phyloP scores from a whole-genome alignment of 768 basidiomycete species.

The Agrocybe pediades region DNA sequence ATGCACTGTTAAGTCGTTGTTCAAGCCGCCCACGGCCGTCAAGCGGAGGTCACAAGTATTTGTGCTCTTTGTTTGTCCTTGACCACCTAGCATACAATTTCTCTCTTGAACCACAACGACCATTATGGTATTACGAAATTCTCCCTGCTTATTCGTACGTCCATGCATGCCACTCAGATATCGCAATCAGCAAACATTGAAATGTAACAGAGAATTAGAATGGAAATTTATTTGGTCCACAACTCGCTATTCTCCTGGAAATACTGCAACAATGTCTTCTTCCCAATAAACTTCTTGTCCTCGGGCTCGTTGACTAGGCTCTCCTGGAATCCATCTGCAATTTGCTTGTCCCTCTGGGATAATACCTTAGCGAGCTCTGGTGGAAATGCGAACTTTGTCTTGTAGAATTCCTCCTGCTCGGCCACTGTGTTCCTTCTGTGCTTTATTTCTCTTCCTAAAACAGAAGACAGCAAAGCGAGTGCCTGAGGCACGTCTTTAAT shows the following conservation, averaged over 20 bases:
- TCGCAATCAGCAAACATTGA: too few species aligned
- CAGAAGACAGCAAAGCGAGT: conserved; percentile 21
- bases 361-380: conserved; percentile 15
- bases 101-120: too few species aligned
- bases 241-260: conserved; percentile 21
- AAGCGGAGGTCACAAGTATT: too few species aligned
- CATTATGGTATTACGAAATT: too few species aligned
- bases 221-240: conserved; percentile 27
- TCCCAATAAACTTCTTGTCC: conserved; percentile 11
- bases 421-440: conserved; percentile 20
- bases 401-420: conserved; percentile 14
- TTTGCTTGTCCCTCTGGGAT: conserved; percentile 11
- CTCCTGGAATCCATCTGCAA: conserved; percentile 23
- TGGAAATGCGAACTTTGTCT: conserved; percentile 1
- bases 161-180: too few species aligned
- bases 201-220: too few species aligned
- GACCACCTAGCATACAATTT: too few species aligned
- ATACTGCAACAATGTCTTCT: conserved; percentile 21
- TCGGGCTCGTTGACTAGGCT: conserved; percentile 11
- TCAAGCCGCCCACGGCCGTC: too few species aligned
- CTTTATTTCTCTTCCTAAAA: conserved; percentile 26
- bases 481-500: conserved; percentile 20
- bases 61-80: too few species aligned
- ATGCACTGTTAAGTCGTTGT: too few species aligned
- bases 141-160: too few species aligned